phyloP scores from a whole-genome alignment of 495 filamentous ascomycete genomes.

The Tuber melanosporum region DNA sequence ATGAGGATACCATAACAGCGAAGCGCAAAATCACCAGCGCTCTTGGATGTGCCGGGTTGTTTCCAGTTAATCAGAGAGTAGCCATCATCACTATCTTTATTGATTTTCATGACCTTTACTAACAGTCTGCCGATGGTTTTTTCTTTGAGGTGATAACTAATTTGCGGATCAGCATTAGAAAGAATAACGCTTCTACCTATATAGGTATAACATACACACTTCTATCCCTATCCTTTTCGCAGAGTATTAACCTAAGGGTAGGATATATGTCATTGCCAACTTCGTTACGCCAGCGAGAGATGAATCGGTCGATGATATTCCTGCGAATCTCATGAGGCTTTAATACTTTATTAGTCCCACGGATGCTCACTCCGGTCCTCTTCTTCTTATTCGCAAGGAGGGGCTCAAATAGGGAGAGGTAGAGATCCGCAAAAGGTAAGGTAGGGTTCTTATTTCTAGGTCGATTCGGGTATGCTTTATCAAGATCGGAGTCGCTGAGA shows the following conservation, averaged over 20 bases:
- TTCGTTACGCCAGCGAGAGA: constrained; percentile 77
- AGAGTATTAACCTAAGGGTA: constrained; percentile 71
- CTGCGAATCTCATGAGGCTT: constrained; percentile 77
- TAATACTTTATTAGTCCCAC: constrained; percentile 51
- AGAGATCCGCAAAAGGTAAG: constrained; percentile 75
- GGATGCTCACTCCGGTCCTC: constrained; percentile 55
- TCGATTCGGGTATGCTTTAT: constrained; percentile 62
- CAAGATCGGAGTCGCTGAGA: constrained; percentile 28
- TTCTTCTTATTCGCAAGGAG: constrained; percentile 78
- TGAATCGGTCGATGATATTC: constrained; percentile 83
- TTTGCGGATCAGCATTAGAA: background rate
- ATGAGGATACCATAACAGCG: constrained; percentile 55
- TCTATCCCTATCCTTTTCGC: constrained; percentile 78
- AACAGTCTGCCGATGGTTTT: constrained; percentile 80
- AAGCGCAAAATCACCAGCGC: constrained; percentile 85
- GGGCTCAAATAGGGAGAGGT: constrained; percentile 73
- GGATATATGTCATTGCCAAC: constrained; percentile 92
- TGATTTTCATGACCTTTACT: constrained; percentile 86
- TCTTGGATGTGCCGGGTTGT: constrained; percentile 62
- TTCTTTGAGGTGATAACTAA: constrained; percentile 83
- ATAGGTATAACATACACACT: constrained; percentile 52
- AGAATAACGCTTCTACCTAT: constrained; percentile 5
- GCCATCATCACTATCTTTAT: constrained; percentile 82
- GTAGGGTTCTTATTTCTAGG: constrained; percentile 74
- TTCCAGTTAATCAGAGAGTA: constrained; percentile 88